phyloP scores from a whole-genome alignment of 768 basidiomycete species.

The Leucocoprinus sp. region DNA sequence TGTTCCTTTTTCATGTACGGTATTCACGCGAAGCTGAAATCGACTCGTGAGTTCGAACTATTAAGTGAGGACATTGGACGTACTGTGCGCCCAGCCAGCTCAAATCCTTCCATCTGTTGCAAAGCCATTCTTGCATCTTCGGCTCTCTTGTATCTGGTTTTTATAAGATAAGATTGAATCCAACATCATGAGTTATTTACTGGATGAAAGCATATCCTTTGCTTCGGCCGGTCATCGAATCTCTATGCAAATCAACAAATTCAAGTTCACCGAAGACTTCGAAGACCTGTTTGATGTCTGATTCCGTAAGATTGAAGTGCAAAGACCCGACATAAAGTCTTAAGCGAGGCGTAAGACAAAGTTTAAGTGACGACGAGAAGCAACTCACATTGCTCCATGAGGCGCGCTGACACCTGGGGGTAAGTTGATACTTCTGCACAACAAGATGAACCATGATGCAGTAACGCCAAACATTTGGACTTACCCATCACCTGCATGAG shows the following conservation, averaged over 20 bases:
- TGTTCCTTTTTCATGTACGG: conserved; percentile 86
- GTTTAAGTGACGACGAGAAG: not conserved
- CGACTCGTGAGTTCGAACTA: not conserved
- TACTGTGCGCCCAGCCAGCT: conserved; percentile 90
- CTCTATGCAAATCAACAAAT: conserved; percentile 96
- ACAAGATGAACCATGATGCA: conserved; percentile 12
- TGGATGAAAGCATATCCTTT: conserved; percentile 99
- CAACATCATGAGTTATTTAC: conserved; percentile 35
- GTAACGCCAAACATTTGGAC: conserved; percentile 17
- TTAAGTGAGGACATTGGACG: conserved; percentile 19
- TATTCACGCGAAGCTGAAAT: conserved; percentile 74
- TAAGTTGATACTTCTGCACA: conserved; percentile 62
- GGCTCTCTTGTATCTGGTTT: conserved; percentile 69
- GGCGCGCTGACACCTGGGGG: conserved; percentile 79
- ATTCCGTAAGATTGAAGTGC: conserved; percentile 94
- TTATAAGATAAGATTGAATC: not conserved
- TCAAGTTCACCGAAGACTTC: conserved; percentile 98
- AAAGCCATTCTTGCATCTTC: conserved; percentile 95
- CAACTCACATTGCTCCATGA: conserved; percentile 70
- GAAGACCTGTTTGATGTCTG: conserved; percentile 98
- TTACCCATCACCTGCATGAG: conserved; percentile 84
- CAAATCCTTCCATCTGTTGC: conserved; percentile 99
- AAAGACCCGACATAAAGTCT: conserved; percentile 96
- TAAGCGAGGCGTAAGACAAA: conserved; percentile 2
- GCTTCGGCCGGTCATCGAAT: conserved; percentile 89